Conservation (phyloP, 306 rosid species). For the Acacia crassicarpa region DNA sequence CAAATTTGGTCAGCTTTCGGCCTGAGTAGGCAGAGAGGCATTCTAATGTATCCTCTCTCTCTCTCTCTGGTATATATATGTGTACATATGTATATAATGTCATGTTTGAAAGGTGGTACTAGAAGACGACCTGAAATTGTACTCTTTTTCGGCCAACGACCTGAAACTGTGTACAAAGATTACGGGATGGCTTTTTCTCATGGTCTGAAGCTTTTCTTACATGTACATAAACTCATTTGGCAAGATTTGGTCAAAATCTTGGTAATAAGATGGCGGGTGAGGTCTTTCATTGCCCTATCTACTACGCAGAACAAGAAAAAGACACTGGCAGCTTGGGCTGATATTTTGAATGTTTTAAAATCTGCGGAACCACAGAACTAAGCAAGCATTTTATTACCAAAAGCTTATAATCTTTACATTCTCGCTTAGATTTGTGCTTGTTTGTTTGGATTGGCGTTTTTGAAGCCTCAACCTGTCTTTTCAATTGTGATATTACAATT, state of each 20-base stretch:
- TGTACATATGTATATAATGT: neutral
- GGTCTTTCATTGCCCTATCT: neutral
- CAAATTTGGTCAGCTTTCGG: conserved; percentile 81
- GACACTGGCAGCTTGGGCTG: neutral
- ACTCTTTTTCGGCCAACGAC: neutral
- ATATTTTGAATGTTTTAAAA: neutral
- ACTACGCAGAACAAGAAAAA: no score
- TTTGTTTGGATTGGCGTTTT: no score
- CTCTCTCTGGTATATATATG: neutral
- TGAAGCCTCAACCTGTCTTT: no score
- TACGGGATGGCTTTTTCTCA: neutral
- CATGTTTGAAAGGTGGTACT: neutral
- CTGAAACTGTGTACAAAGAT: conserved; percentile 27
- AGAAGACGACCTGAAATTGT: conserved; percentile 27
- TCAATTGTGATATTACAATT: neutral
- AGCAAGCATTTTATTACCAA: neutral
- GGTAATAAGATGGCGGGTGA: neutral
- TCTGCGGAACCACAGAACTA: neutral
- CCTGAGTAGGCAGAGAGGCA: conserved; percentile 53
- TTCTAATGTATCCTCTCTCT: neutral
- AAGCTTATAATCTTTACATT: neutral
- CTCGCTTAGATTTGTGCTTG: neutral
- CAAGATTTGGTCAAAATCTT: neutral
- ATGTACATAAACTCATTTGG: neutral
- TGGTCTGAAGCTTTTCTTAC: neutral